Evolutionary conservation across 208 protist species (phyloP).

Genomic region (Leishmania arabica): DNA sequence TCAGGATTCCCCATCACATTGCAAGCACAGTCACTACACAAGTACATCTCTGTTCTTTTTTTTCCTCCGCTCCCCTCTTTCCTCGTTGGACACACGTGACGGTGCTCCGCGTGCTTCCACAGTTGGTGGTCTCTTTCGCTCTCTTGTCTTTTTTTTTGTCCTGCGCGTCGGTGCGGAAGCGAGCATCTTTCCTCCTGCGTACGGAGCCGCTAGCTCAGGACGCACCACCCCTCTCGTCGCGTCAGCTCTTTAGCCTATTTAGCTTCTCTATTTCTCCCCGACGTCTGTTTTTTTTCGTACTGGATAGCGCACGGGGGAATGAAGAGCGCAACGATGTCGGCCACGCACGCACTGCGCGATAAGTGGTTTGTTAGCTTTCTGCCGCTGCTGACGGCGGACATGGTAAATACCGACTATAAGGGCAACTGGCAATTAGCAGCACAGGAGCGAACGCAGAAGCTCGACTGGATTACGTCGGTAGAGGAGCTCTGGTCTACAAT

Average conservation of each 20-base stretch:
- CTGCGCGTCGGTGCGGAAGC: too few relatives aligned
- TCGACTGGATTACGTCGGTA: constrained; percentile 86
- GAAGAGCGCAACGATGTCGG: constrained; percentile 18
- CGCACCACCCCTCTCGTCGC: neutral
- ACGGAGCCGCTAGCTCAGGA: neutral
- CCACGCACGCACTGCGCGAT: constrained; percentile 72
- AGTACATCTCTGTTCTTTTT: constrained; percentile 11
- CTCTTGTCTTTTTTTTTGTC: neutral
- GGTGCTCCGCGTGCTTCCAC: neutral
- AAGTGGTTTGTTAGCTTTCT: constrained; percentile 89
- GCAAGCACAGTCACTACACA: neutral
- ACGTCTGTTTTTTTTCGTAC: neutral
- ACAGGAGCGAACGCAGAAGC: constrained; percentile 63
- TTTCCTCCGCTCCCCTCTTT: neutral
- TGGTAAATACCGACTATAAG: constrained; percentile 77
- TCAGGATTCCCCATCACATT: neutral
- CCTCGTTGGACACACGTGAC: constrained; percentile 1
- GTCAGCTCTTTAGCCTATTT: neutral
- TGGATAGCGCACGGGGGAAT: neutral
- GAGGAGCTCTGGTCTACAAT: constrained; percentile 92
- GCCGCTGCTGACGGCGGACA: constrained; percentile 66
- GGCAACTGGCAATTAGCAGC: constrained; percentile 88
- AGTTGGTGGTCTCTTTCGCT: neutral
- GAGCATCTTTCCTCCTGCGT: neutral
- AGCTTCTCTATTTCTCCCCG: neutral